Percentiles rank a stretch among this genome's conserved stretches.
Evolutionary conservation across 129 eudicot species (phyloP).

Genomic region (Chrysanthemum lavandulifolium): DNA sequence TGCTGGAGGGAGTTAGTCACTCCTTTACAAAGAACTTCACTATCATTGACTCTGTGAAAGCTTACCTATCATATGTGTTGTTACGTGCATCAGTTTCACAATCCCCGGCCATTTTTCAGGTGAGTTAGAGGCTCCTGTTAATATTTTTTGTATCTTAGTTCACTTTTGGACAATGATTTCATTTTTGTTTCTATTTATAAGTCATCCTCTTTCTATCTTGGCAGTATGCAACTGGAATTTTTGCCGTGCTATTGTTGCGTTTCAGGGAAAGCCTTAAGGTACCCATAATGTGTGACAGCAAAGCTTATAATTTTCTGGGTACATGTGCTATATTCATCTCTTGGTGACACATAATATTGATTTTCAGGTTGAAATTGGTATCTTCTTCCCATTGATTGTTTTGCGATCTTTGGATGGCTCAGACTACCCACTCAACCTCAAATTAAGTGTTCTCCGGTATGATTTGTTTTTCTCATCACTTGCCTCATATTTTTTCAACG

Average conservation of each 20-base stretch:
- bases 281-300: conserved; percentile 18
- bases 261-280: conserved; percentile 95
- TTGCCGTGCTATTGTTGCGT: conserved; percentile 74
- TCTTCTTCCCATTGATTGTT: conserved; percentile 88
- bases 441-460: conserved; percentile 79
- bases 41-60: conserved; percentile 90
- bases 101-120: conserved; percentile 83
- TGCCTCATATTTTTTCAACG: conserved; percentile 9
- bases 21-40: conserved; percentile 83
- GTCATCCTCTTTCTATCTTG: conserved; percentile 1
- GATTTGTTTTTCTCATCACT: conserved; percentile 6
- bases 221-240: conserved; percentile 95
- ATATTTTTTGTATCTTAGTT: conserved; percentile 8
- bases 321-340: conserved; percentile 4
- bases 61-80: conserved; percentile 86
- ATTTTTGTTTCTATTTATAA: conserved; percentile 16
- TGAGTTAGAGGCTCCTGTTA: conserved; percentile 30
- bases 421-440: conserved; percentile 69
- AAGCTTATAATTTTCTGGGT: not conserved
- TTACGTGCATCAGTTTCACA: conserved; percentile 86
- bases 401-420: conserved; percentile 78
- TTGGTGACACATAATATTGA: not conserved
- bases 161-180: conserved; percentile 11
- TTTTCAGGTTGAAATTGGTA: conserved; percentile 88
- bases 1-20: conserved; percentile 77